Conservation (phyloP, 1,284 basidiomycete genomes). For the Porodaedalea pini region DNA sequence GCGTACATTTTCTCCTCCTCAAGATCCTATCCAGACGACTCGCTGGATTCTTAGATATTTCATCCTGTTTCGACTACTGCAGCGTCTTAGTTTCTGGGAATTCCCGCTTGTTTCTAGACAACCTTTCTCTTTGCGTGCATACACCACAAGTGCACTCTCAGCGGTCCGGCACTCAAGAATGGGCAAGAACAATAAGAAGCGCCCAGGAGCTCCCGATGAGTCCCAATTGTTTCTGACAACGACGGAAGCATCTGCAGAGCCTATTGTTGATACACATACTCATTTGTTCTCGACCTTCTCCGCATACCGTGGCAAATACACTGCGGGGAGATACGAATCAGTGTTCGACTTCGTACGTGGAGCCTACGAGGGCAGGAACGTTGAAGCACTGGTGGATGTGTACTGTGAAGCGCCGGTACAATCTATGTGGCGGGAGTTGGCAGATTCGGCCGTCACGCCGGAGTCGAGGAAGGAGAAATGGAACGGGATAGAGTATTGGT, state of each 20-base stretch:
- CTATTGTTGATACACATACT: constrained; percentile 77
- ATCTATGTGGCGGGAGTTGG: constrained; percentile 61
- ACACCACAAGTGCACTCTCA: background rate
- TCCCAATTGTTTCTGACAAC: constrained; percentile 28
- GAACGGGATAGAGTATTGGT: constrained; percentile 69
- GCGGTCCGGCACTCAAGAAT: constrained; percentile 20
- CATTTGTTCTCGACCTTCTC: constrained; percentile 70
- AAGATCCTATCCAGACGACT: no score
- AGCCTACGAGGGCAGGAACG: constrained; percentile 52
- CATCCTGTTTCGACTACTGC: background rate
- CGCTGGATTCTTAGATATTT: no score
- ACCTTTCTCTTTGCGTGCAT: background rate
- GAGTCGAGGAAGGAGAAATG: constrained; percentile 49
- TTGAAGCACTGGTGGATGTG: constrained; percentile 72
- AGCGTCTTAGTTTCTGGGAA: background rate
- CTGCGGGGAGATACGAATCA: constrained; percentile 44
- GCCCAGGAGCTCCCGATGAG: constrained; percentile 28
- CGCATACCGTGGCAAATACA: constrained; percentile 57
- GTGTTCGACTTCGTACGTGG: constrained; percentile 64
- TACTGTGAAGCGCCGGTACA: constrained; percentile 77
- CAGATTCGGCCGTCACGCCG: constrained; percentile 60
- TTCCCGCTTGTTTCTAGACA: background rate
- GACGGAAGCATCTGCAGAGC: constrained; percentile 27
- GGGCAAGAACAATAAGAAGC: constrained; percentile 37
- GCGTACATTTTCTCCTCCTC: no score